Percentiles rank a stretch among this genome's conserved stretches.
Conservation (phyloP, 441 rosid species). For the Daphne laureola region DNA sequence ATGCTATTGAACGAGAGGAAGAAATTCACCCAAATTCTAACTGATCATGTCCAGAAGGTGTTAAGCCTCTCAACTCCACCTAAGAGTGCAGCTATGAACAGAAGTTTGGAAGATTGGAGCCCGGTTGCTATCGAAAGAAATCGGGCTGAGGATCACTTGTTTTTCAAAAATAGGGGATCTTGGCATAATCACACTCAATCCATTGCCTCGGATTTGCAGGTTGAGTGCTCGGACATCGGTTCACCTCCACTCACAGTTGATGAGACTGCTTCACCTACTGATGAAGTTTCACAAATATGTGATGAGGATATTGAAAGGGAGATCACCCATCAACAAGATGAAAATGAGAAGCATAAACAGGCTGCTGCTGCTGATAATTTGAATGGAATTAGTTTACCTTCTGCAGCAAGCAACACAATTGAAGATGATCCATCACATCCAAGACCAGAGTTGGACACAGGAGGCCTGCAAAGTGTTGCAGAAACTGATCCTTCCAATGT, state of each 20-base stretch:
- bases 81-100: slow-evolving; percentile 20
- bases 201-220: slow-evolving; percentile 86
- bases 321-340: slow-evolving; percentile 13
- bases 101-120: slow-evolving; percentile 19
- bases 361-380: slow-evolving; percentile 19
- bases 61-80: slow-evolving; percentile 35
- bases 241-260: slow-evolving; percentile 61
- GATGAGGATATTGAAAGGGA: slow-evolving; percentile 51
- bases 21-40: slow-evolving; percentile 21
- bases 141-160: slow-evolving; percentile 30
- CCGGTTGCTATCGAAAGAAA: slow-evolving; percentile 33
- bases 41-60: slow-evolving; percentile 19
- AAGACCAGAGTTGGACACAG: slow-evolving; percentile 10
- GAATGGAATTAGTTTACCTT: slow-evolving; percentile 13
- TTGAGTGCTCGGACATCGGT: slow-evolving; percentile 78
- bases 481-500: slow-evolving; percentile 23
- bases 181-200: slow-evolving; percentile 54
- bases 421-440: slow-evolving; percentile 17
- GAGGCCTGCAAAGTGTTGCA: slow-evolving; percentile 12
- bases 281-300: slow-evolving; percentile 35
- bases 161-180: slow-evolving; percentile 20
- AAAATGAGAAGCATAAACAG: slow-evolving; percentile 15
- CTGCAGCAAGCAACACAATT: slow-evolving; percentile 22
- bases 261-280: slow-evolving; percentile 43
- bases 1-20: slow-evolving; percentile 9